Evolutionary conservation across 495 filamentous ascomycete species (phyloP).

Genomic region (Corynascus novoguineensis): DNA sequence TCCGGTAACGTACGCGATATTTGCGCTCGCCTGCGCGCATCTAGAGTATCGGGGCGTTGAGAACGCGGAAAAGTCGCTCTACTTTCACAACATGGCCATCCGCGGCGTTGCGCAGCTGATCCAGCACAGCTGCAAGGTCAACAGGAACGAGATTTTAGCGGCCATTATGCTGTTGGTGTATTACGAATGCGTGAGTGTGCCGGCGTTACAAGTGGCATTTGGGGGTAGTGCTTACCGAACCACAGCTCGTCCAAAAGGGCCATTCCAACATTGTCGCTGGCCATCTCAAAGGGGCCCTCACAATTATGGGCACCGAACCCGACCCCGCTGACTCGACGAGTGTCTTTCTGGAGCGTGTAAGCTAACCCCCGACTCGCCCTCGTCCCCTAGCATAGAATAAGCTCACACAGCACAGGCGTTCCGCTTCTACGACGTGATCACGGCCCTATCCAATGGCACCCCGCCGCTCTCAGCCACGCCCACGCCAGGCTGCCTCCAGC

Average conservation of each 20-base stretch:
- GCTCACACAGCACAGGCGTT: constrained; percentile 43
- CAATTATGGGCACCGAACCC: constrained; percentile 49
- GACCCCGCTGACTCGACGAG: constrained; percentile 46
- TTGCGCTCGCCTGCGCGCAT: constrained; percentile 54
- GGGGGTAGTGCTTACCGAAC: background rate
- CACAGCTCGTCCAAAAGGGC: constrained; percentile 54
- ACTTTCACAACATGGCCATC: constrained; percentile 55
- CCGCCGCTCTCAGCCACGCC: constrained; percentile 51
- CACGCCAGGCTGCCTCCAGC: constrained; percentile 37
- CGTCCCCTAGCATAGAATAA: background rate
- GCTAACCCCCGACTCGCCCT: constrained; percentile 13
- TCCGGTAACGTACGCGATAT: constrained; percentile 54
- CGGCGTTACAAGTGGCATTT: background rate
- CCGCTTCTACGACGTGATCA: constrained; percentile 60
- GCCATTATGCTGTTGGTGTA: constrained; percentile 60
- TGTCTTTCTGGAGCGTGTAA: constrained; percentile 53
- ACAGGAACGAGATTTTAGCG: constrained; percentile 53
- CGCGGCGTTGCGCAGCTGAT: constrained; percentile 54
- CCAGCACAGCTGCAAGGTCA: constrained; percentile 45
- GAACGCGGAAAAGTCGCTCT: constrained; percentile 51
- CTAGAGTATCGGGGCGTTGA: constrained; percentile 52
- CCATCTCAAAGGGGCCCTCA: constrained; percentile 55
- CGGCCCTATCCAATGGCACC: constrained; percentile 57
- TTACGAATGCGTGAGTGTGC: constrained; percentile 53
- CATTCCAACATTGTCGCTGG: constrained; percentile 53